Conservation (phyloP, 768 basidiomycete genomes). For the Boletus tylopilopsis region DNA sequence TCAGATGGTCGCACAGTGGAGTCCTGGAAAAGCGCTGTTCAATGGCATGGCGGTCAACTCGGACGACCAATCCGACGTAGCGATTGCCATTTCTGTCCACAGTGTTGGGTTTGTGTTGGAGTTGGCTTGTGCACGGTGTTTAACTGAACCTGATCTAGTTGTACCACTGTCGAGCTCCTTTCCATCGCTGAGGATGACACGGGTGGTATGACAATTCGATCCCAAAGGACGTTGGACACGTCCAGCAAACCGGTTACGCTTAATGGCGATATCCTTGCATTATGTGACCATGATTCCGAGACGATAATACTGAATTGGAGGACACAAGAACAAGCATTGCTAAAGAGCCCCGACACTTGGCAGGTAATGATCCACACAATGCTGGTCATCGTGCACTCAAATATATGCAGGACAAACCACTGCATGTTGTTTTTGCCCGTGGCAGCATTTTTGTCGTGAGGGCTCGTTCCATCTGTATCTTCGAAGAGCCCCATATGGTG, state of each 20-base stretch:
- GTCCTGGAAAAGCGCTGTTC: conserved; percentile 49
- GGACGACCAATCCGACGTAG: conserved; percentile 41
- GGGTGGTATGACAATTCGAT: conserved; percentile 25
- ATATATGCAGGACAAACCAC: conserved; percentile 41
- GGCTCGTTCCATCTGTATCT: conserved; percentile 55
- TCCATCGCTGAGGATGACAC: conserved; percentile 11
- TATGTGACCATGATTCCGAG: conserved; percentile 49
- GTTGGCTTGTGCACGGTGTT: conserved; percentile 1
- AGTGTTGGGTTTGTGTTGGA: conserved; percentile 41
- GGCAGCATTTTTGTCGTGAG: conserved; percentile 53
- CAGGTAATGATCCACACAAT: conserved; percentile 20
- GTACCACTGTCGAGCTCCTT: conserved; percentile 28
- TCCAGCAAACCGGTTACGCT: conserved; percentile 46
- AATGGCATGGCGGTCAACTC: conserved; percentile 49
- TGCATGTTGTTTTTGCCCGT: conserved; percentile 48
- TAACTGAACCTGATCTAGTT: conserved; percentile 18
- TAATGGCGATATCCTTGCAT: conserved; percentile 47
- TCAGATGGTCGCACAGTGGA: conserved; percentile 44
- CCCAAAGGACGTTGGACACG: conserved; percentile 36
- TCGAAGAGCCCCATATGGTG: conserved; percentile 43
- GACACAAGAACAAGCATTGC: conserved; percentile 41
- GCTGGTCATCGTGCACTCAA: conserved; percentile 8
- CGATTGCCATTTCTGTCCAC: conserved; percentile 49
- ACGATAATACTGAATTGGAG: conserved; percentile 58
- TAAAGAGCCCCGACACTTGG: conserved; percentile 37